These are phyloP conservation scores for Rhodotorula glutinis DNA, from an alignment of 1,284 basidiomycete species.

Conservation along the genomic window DNA sequence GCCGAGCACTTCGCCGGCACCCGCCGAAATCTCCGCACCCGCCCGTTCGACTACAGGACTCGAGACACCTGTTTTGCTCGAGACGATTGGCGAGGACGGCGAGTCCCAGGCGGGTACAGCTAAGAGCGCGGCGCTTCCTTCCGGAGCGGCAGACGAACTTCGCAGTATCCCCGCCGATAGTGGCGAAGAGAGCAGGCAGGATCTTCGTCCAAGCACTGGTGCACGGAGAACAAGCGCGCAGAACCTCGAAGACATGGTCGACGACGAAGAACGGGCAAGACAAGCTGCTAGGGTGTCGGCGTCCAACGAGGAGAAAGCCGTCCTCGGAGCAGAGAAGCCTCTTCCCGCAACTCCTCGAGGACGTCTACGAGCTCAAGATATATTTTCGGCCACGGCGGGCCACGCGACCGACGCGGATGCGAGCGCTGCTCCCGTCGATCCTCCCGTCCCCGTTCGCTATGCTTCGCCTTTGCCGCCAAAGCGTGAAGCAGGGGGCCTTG, in stretches of 20 bases:
- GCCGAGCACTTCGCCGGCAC: constrained; percentile 1
- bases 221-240: constrained; percentile 15
- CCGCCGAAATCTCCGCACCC: background rate
- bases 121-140: constrained; percentile 7
- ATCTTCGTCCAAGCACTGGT: background rate
- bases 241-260: constrained; percentile 34
- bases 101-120: constrained; percentile 45
- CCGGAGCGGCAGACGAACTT: background rate
- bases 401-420: background rate
- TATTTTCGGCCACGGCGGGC: constrained; percentile 13
- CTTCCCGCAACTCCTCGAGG: background rate
- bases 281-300: background rate
- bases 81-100: constrained; percentile 46
- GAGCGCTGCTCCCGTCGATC: background rate
- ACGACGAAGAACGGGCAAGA: constrained; percentile 15
- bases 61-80: constrained; percentile 22
- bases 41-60: background rate
- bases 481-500: constrained; percentile 16
- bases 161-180: background rate
- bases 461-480: background rate
- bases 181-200: background rate
- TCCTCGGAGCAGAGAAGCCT: background rate
- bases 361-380: constrained; percentile 11
- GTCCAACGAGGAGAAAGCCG: background rate
- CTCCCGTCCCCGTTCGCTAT: background rate